phyloP scores from a whole-genome alignment of 2,329 filamentous ascomycete species.

The Cladosporium sphaerospermum region DNA sequence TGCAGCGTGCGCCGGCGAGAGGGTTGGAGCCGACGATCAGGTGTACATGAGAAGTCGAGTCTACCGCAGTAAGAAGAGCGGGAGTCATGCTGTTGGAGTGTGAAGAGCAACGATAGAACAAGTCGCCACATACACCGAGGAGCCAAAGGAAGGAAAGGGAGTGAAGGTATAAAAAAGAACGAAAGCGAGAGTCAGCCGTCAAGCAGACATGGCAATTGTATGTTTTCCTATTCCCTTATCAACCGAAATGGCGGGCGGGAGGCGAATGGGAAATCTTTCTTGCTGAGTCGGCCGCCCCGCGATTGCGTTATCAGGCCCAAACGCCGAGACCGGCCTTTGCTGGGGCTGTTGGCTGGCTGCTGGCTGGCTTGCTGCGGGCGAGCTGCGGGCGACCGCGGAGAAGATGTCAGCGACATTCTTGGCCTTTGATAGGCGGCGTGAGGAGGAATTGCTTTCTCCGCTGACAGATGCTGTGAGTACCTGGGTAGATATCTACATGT shows the following conservation, averaged over 20 bases:
- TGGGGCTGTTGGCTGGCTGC: background rate
- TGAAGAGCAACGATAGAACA: background rate
- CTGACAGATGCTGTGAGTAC: no score
- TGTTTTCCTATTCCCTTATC: conserved; percentile 5
- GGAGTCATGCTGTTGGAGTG: conserved; percentile 34
- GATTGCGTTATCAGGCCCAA: conserved; percentile 8
- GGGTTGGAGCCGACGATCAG: conserved; percentile 81
- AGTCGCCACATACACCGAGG: background rate
- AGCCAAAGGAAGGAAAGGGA: background rate
- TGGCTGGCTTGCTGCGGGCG: no score
- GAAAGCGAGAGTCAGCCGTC: background rate
- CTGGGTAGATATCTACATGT: no score
- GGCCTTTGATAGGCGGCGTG: background rate
- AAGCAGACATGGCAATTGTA: background rate
- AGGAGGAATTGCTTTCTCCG: conserved; percentile 1
- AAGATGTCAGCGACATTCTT: background rate
- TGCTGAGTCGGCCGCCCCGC: background rate
- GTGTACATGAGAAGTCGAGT: conserved; percentile 67
- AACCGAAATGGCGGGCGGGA: background rate
- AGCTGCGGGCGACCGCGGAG: background rate
- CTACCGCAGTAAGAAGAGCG: conserved; percentile 65
- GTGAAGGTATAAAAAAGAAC: background rate
- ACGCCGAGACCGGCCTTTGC: background rate
- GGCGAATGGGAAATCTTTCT: background rate
- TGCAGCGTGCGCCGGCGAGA: conserved; percentile 76